Percentiles rank a stretch among this genome's conserved stretches.
Evolutionary conservation across 2,329 filamentous ascomycete genomes (phyloP).

Genomic region (Celoporthe dispersa): DNA sequence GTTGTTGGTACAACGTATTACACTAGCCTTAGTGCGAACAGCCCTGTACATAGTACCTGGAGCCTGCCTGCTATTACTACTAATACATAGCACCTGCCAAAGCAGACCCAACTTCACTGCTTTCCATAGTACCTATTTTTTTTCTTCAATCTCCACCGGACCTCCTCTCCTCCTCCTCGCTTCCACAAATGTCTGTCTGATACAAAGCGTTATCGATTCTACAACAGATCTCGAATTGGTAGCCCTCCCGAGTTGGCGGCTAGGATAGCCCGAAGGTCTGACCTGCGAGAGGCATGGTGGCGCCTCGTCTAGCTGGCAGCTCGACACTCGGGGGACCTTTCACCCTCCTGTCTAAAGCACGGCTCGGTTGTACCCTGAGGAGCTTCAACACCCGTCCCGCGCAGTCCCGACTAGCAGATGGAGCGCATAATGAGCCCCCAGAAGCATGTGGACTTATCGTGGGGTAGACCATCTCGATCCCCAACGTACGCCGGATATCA

Average conservation of each 20-base stretch:
- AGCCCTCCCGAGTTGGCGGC: not conserved
- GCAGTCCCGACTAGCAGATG: not conserved
- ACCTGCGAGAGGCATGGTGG: not conserved
- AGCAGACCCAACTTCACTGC: too few species aligned
- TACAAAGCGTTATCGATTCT: not conserved
- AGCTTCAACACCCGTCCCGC: not conserved
- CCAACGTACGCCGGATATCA: not conserved
- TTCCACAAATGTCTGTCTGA: not conserved
- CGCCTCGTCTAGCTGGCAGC: slow-evolving; percentile 11
- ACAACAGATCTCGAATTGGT: not conserved
- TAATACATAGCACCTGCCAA: not conserved
- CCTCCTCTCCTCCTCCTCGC: not conserved
- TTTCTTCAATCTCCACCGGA: not conserved
- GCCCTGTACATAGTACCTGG: not conserved
- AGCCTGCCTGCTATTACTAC: not conserved
- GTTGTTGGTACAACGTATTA: not conserved
- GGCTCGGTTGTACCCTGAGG: not conserved
- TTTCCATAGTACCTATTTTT: too few species aligned
- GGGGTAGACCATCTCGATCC: not conserved
- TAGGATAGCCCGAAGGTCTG: not conserved
- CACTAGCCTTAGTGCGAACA: not conserved
- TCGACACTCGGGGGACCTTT: slow-evolving; percentile 13
- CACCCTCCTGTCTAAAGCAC: not conserved
- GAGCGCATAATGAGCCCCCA: not conserved
- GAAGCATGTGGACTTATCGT: not conserved